Conservation (phyloP, 257 asterid genomes). For the Coffea eugenioides region DNA sequence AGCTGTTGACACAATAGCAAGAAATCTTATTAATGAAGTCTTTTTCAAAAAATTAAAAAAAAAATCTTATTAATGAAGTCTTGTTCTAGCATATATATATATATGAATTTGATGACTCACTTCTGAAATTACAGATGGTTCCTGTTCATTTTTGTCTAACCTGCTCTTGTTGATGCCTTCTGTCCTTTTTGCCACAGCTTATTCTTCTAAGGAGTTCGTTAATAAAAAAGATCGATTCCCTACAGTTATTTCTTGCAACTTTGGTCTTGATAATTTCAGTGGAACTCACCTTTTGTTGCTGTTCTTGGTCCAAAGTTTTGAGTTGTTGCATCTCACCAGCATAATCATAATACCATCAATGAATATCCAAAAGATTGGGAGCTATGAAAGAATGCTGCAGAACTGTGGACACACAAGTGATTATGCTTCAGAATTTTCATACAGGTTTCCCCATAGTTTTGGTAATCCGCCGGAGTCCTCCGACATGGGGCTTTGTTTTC, state of each 20-base stretch:
- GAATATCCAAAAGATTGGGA: slow-evolving; percentile 30
- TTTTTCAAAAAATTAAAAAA: slow-evolving; percentile 8
- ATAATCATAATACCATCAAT: slow-evolving; percentile 23
- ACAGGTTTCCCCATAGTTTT: slow-evolving; percentile 27
- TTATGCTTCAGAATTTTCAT: slow-evolving; percentile 29
- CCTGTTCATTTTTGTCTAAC: slow-evolving; percentile 22
- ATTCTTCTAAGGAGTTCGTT: slow-evolving; percentile 19
- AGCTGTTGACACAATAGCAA: slow-evolving; percentile 35
- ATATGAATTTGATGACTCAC: slow-evolving; percentile 22
- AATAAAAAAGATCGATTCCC: slow-evolving; percentile 15
- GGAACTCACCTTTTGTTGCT: slow-evolving; percentile 7
- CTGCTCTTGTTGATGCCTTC: slow-evolving; percentile 7
- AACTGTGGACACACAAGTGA: slow-evolving; percentile 35
- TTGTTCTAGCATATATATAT: slow-evolving; percentile 29
- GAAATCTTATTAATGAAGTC: slow-evolving; percentile 34
- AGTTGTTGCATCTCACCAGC: slow-evolving; percentile 1
- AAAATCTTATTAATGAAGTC: slow-evolving; percentile 34
- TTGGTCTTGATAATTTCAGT: slow-evolving; percentile 17
- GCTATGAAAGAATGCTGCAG: slow-evolving; percentile 31
- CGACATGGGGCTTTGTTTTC: slow-evolving; percentile 29
- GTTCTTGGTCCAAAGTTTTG: not conserved
- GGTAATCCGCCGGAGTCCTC: slow-evolving; percentile 30
- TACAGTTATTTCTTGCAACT: not conserved
- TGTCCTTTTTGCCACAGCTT: slow-evolving; percentile 19
- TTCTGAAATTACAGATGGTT: slow-evolving; percentile 5